Base-by-base conservation (phyloP, 2,329 filamentous ascomycete species). In the Calonectria pteridis region DNA sequence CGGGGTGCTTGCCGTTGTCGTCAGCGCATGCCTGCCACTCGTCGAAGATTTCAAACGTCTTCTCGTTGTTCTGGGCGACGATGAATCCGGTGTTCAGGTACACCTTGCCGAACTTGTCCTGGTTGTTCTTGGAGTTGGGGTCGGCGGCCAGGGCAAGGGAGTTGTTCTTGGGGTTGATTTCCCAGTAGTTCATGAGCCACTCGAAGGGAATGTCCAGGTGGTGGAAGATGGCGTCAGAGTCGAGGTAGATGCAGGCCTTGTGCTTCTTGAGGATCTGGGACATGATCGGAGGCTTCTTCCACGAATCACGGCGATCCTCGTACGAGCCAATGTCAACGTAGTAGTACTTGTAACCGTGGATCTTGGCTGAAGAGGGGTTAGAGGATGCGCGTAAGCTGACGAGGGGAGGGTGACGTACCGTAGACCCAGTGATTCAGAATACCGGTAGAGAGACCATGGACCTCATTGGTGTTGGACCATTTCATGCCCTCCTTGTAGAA, bases 81-180 rank as follows among this genome's bases (percentile, higher is more conserved):
- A 90, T 88, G 83, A 90, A 89, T 23, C 88, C 88, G 1, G 88
- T 88, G 82, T 90, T 90, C 77, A 86, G 84, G 84, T 85, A 87
- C 76, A 83, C 77, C 69, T 83, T 85, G 72, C 82, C 83, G 29
- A 82, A 84, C 75, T 82, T 79, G 77, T 87, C 86, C 71, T 82
- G 80, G 81, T 87, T 87, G 78, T 79, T 78, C 43, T 84, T 79
- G 40, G 75, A 72, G 31, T 81, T 77, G 6, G 86, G 86, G 37
- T 87, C 86, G 43, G 83, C 76, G 29, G 86, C 85, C 53, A 87
- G 82, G 62, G 85, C 84, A 58, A 87, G 81, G 20, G 86, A 85
- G 81, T 85, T 85, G 72, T 79, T 83, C 23, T 82, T 78, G 43
- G 83, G 81, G 77, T 84, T 81, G 29, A 87, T 80, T 67, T 83